Base-by-base conservation (phyloP, 495 filamentous ascomycete genomes). In the Neurospora tetrasperma region DNA sequence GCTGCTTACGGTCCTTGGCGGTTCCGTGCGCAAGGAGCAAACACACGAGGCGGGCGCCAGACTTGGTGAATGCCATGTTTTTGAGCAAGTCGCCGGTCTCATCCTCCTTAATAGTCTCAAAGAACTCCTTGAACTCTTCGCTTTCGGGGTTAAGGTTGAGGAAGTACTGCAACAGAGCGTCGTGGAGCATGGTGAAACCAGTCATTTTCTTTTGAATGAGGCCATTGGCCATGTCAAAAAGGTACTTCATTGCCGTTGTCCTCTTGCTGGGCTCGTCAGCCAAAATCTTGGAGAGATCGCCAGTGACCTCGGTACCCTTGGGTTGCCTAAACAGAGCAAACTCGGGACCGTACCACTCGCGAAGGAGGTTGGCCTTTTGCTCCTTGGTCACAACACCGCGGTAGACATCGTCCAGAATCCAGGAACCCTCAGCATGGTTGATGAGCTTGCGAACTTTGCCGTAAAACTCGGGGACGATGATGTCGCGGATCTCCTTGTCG, bases 331-430 rank as follows among this genome's bases (percentile, higher is more conserved):
- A 95, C 27, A 98, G 86, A 16, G 93, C 87, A 79, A 96, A 98
- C 76, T 99, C 96, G 0, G 94, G 86, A 1, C 96, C 96, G 80
- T 98, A 99, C 93, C 97, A 99, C 82, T 99, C 96, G 38, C 94
- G 86, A 23, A 99, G 86, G 70, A 99, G 85, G 70, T 87, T 88
- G 27, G 90, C 88, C 79, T 94, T 84, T 79, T 99, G 96, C 74
- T 91, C 86, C 75, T 88, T 87, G 7, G 92, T 96, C 18, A 94
- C 94, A 74, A 93, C 89, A 43, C 89, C 89, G 40, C 96, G 89
- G 83, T 97, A 99, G 73, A 96, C 90, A 83, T 99, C 96, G 78
- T 99, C 96, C 48, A 99, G 85, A 74, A 98, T 97, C 92, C 96
- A 98, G 20, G 93, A 93, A 31, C 92, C 95, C 82, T 98, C 96